phyloP scores from a whole-genome alignment of 2,329 filamentous ascomycete species.

The Cryoendolithus antarcticus region DNA sequence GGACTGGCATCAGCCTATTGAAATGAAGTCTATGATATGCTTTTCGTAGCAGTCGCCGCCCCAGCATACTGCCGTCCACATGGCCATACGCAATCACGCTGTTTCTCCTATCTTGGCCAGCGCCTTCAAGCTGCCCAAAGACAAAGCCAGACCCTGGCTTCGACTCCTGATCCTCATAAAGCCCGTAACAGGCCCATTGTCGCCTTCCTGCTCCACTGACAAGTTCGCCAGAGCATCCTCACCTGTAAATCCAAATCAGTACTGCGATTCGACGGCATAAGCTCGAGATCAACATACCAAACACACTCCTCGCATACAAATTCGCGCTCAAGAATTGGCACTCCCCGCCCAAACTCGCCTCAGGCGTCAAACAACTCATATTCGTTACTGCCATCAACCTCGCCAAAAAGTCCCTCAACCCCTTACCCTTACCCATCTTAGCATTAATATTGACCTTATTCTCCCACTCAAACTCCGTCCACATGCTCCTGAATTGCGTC shows the following conservation, averaged over 20 bases:
- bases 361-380: constrained; percentile 95
- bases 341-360: constrained; percentile 91
- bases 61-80: no score
- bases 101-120: constrained; percentile 55
- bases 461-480: constrained; percentile 99
- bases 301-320: constrained; percentile 89
- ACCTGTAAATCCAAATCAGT: constrained; percentile 40
- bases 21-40: no score
- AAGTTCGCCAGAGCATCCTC: constrained; percentile 96
- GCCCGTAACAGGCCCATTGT: constrained; percentile 87
- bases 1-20: no score
- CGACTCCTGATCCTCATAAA: constrained; percentile 97
- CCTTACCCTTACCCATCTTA: constrained; percentile 61
- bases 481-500: constrained; percentile 99
- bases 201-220: constrained; percentile 94
- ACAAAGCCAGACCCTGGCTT: constrained; percentile 91
- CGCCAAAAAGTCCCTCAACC: constrained; percentile 78
- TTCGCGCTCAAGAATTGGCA: constrained; percentile 98
- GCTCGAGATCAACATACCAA: constrained; percentile 56
- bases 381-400: constrained; percentile 96
- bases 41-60: no score
- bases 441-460: constrained; percentile 99
- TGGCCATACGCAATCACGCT: constrained; percentile 1
- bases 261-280: no score
- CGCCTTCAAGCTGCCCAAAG: constrained; percentile 80